Conservation (phyloP, 257 asterid species). For the Nicotiana noctiflora region DNA sequence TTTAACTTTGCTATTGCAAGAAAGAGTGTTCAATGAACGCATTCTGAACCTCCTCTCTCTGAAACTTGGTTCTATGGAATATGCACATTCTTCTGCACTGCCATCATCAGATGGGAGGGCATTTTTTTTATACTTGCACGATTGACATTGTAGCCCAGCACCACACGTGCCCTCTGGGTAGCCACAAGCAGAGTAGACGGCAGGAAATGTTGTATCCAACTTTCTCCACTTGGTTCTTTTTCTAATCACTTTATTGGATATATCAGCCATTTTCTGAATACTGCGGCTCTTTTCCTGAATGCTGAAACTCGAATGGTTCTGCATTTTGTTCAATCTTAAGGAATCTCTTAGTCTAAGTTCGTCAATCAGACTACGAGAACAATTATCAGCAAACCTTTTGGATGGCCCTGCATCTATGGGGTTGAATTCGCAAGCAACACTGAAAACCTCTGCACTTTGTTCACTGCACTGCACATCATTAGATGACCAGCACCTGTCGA, state of each 20-base stretch:
- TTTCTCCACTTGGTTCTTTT: conserved; percentile 35
- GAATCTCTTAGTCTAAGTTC: conserved; percentile 36
- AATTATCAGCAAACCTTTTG: conserved; percentile 21
- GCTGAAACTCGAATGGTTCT: conserved; percentile 25
- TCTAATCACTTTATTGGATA: conserved; percentile 28
- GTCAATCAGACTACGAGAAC: conserved; percentile 32
- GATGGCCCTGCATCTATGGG: conserved; percentile 24
- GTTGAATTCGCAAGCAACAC: conserved; percentile 27
- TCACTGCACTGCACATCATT: conserved; percentile 39
- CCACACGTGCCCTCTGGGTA: conserved; percentile 21
- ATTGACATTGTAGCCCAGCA: conserved; percentile 16
- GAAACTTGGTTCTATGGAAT: conserved; percentile 21
- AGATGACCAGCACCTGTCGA: conserved; percentile 42
- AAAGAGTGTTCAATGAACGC: conserved; percentile 16
- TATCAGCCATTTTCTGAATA: conserved; percentile 22
- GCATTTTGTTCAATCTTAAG: conserved; percentile 16
- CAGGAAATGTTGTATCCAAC: conserved; percentile 26
- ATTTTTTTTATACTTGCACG: conserved; percentile 19
- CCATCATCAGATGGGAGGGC: conserved; percentile 19
- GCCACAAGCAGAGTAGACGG: conserved; percentile 20
- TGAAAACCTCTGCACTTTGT: conserved; percentile 26
- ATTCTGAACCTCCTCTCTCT: conserved; percentile 21
- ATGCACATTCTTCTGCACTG: conserved; percentile 23
- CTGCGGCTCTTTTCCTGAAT: conserved; percentile 22
- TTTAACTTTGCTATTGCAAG: conserved; percentile 14